Evolutionary conservation across 768 basidiomycete genomes (phyloP).

Genomic region (Phylloporus rhodoxanthus): DNA sequence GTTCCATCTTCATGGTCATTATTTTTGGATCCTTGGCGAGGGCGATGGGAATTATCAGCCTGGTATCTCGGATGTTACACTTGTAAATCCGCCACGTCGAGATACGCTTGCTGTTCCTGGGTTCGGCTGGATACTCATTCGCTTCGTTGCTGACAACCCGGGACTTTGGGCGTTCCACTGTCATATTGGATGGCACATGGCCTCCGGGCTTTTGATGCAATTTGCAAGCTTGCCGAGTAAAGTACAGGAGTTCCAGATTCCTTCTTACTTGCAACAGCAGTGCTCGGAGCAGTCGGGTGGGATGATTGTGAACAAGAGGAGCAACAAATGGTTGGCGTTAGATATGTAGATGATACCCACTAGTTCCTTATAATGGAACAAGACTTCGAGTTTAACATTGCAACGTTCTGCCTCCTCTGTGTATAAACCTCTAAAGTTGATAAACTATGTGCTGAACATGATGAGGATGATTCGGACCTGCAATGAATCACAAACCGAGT

Average conservation of each 20-base stretch:
- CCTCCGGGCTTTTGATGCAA: slow-evolving; percentile 37
- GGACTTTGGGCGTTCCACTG: slow-evolving; percentile 46
- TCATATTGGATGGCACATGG: slow-evolving; percentile 37
- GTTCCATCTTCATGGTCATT: slow-evolving; percentile 38
- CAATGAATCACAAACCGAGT: slow-evolving; percentile 17
- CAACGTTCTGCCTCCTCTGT: neutral
- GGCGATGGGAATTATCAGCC: slow-evolving; percentile 32
- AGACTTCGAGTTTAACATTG: too few species aligned
- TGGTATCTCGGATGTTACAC: slow-evolving; percentile 25
- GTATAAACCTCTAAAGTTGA: too few species aligned
- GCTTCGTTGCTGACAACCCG: slow-evolving; percentile 40
- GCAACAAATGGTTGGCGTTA: slow-evolving; percentile 12
- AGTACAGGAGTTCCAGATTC: slow-evolving; percentile 31
- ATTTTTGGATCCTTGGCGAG: slow-evolving; percentile 32
- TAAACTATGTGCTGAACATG: too few species aligned
- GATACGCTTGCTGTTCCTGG: slow-evolving; percentile 40
- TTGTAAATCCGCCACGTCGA: slow-evolving; percentile 35
- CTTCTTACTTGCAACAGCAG: slow-evolving; percentile 31
- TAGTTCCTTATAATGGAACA: neutral
- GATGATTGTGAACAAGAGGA: slow-evolving; percentile 14
- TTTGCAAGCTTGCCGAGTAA: slow-evolving; percentile 34
- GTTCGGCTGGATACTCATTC: slow-evolving; percentile 33
- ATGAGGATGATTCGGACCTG: too few species aligned
- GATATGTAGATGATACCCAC: slow-evolving; percentile 7
- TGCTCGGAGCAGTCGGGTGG: slow-evolving; percentile 32